These are phyloP conservation scores for Microdochium paspali DNA, from an alignment of 2,329 filamentous ascomycete genomes.

Conservation along the genomic window DNA sequence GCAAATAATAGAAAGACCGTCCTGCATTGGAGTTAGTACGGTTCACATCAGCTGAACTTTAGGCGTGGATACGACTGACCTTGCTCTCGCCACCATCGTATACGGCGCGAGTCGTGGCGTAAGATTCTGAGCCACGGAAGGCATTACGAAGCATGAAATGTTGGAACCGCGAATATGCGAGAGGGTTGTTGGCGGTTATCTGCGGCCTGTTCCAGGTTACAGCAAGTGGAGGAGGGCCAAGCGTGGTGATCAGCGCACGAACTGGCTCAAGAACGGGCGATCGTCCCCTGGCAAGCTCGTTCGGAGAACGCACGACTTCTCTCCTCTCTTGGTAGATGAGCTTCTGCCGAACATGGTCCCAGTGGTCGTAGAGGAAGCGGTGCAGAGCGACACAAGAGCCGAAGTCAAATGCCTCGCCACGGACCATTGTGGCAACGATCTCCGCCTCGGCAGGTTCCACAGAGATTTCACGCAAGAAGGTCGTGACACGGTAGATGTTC, in stretches of 20 bases:
- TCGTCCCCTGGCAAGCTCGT: constrained; percentile 39
- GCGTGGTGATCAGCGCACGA: constrained; percentile 52
- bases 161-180: constrained; percentile 59
- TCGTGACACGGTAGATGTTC: constrained; percentile 59
- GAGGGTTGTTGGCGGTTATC: constrained; percentile 53
- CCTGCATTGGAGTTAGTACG: constrained; percentile 27
- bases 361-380: constrained; percentile 61
- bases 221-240: constrained; percentile 58
- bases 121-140: constrained; percentile 54
- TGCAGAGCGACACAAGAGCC: constrained; percentile 62
- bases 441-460: constrained; percentile 22
- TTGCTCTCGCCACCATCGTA: constrained; percentile 66
- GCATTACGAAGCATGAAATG: constrained; percentile 66
- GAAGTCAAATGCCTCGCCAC: constrained; percentile 52
- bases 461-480: constrained; percentile 58
- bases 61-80: constrained; percentile 20
- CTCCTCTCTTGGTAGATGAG: constrained; percentile 50
- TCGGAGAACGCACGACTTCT: constrained; percentile 44
- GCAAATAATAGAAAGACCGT: constrained; percentile 59
- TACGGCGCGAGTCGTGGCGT: constrained; percentile 53
- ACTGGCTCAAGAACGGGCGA: constrained; percentile 52
- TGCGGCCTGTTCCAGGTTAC: constrained; percentile 61
- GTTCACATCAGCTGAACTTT: background rate
- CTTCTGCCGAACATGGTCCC: constrained; percentile 59
- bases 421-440: background rate